These are phyloP conservation scores for Pichia sp. DNA, from an alignment of 1,139 yeast species.

Conservation along the genomic window DNA sequence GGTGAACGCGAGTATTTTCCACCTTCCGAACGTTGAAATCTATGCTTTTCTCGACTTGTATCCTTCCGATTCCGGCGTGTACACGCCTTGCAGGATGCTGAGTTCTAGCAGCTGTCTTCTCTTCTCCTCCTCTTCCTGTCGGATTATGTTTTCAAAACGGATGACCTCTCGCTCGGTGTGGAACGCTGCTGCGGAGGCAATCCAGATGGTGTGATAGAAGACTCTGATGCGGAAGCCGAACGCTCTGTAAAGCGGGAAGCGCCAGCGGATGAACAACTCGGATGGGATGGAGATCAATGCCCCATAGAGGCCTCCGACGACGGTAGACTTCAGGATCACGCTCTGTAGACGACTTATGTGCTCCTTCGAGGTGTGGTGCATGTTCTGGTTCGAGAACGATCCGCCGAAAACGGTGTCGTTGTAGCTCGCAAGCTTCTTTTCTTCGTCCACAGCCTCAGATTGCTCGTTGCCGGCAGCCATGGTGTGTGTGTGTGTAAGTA, in stretches of 20 bases:
- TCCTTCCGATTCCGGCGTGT: constrained; percentile 31
- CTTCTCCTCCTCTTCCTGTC: constrained; percentile 30
- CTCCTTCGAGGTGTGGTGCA: constrained; percentile 26
- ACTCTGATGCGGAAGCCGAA: constrained; percentile 33
- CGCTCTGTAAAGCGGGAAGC: constrained; percentile 34
- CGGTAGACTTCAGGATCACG: constrained; percentile 29
- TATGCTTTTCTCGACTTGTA: constrained; percentile 6
- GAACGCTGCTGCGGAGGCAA: constrained; percentile 34
- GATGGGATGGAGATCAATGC: constrained; percentile 34
- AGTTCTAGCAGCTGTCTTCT: constrained; percentile 31
- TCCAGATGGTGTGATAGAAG: constrained; percentile 34
- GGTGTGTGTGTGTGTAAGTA: too few relatives aligned
- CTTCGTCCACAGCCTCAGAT: neutral
- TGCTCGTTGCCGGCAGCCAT: neutral
- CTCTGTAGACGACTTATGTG: constrained; percentile 26
- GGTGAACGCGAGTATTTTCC: neutral
- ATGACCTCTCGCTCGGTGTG: constrained; percentile 33
- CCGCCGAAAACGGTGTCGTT: constrained; percentile 2
- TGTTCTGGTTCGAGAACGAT: constrained; percentile 17
- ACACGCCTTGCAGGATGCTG: constrained; percentile 31
- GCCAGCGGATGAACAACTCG: constrained; percentile 33
- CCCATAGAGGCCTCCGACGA: constrained; percentile 33
- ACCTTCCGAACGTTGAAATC: neutral
- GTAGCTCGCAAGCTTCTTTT: neutral
- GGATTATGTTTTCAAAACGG: constrained; percentile 29